Base-by-base conservation (phyloP, 2,329 filamentous ascomycete species). In the Aureobasidium lini region DNA sequence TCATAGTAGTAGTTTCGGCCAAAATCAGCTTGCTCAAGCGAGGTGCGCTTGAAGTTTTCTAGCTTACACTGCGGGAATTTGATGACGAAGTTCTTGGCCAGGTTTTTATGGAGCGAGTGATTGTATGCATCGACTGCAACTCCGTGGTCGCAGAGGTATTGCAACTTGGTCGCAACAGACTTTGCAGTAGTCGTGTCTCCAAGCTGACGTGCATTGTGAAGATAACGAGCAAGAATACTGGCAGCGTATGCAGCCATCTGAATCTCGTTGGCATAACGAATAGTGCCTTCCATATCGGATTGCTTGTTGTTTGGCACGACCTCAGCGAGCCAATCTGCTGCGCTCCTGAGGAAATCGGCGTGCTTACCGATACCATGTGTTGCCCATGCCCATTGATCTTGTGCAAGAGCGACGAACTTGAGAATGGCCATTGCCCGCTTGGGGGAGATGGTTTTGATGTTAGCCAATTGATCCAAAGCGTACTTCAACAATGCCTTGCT, bases 351-450 rank as follows among this genome's bases (percentile, higher is more conserved):
- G 67, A 96, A 93, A 0, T 79, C 77, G 0, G 82, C 80, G 66
- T 95, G 88, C 61, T 86, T 86, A 62, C 88, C 84, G 37, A 95
- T 77, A 40, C 88, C 85, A 60, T 89, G 87, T 60, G 95, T 91
- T 1, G 90, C 92, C 90, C 93, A 96, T 1, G 92, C 88, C 93
- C 93, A 97, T 69, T 91, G 89, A 71, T 96, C 94, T 69, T 96
- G 92, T 4, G 93, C 89, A 2, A 88, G 85, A 2, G 89, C 85
- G 39, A 96, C 84, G 70, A 97, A 97, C 66, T 93, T 86, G 15
- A 99, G 79, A 66, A 96, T 85, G 0, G 88, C 84, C 23, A 91
- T 76, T 4, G 86, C 84, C 63, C 90, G 83, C 36, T 78, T 76
- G n/a, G 82, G 79, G 8, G 87, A 79, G 23, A 92, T 71, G 1